Percentiles rank a stretch among this genome's conserved stretches.
Evolutionary conservation across 208 protist genomes (phyloP).

Genomic region (Crithidia thermophila): DNA sequence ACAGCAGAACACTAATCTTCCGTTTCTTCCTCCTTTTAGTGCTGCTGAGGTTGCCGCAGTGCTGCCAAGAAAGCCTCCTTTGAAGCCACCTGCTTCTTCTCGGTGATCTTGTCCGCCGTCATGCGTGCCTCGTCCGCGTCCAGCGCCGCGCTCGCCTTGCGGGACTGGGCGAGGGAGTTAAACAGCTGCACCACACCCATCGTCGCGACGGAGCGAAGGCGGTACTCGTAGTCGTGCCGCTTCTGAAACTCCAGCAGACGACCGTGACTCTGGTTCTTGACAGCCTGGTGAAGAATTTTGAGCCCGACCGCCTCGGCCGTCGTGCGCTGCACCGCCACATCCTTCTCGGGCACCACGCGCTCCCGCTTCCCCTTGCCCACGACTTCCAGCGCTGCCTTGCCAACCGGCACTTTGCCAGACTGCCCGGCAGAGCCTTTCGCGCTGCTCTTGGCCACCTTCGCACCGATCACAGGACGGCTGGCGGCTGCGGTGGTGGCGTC

Average conservation of each 20-base stretch:
- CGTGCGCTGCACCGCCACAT: constrained; percentile 43
- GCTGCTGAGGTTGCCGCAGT: constrained; percentile 52
- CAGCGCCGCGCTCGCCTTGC: constrained; percentile 63
- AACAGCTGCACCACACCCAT: constrained; percentile 88
- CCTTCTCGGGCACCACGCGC: constrained; percentile 31
- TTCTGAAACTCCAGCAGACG: constrained; percentile 71
- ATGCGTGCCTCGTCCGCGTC: constrained; percentile 49
- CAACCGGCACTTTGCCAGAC: constrained; percentile 45
- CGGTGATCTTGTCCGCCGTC: constrained; percentile 72
- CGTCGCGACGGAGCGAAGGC: constrained; percentile 79
- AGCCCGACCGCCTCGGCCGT: constrained; percentile 70
- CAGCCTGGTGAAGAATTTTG: constrained; percentile 70
- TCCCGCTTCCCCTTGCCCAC: constrained; percentile 49
- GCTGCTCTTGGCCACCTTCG: constrained; percentile 2
- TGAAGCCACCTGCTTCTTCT: constrained; percentile 78
- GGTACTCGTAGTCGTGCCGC: constrained; percentile 90
- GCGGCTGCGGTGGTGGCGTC: not conserved
- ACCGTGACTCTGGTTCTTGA: constrained; percentile 83
- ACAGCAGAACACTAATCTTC: not conserved
- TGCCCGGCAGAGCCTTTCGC: not conserved
- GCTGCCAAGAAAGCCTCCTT: constrained; percentile 82
- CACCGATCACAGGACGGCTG: not conserved
- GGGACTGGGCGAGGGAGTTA: constrained; percentile 81
- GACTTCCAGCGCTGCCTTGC: constrained; percentile 69
- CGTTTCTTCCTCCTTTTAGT: constrained; percentile 14